Conservation (phyloP, 306 rosid species). For the Dalbergia oliveri region DNA sequence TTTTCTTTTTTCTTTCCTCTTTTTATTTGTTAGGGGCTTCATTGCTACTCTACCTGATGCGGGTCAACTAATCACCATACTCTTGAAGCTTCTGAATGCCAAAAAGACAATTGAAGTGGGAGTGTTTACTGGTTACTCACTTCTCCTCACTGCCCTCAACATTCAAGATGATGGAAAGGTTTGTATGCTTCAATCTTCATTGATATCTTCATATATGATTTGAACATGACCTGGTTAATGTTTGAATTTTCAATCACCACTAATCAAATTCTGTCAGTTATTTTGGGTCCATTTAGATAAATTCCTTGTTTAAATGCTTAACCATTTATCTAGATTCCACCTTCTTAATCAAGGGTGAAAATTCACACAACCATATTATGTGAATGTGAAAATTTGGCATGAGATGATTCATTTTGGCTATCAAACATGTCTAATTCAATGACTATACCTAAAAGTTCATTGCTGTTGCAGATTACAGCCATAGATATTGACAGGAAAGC, state of each 20-base stretch:
- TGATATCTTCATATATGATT: background rate
- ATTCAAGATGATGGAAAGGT: constrained; percentile 55
- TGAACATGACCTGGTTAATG: no score
- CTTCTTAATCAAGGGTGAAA: no score
- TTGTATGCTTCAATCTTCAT: background rate
- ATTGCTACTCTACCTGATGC: constrained; percentile 50
- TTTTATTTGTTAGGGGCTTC: constrained; percentile 29
- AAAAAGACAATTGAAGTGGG: constrained; percentile 59
- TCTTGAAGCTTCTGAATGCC: constrained; percentile 50
- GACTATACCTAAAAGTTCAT: background rate
- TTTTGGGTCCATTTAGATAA: no score
- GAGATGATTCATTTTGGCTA: no score
- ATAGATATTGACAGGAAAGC: constrained; percentile 57
- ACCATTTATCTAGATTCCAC: no score
- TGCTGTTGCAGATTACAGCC: constrained; percentile 60
- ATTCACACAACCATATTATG: no score
- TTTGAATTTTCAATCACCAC: no score
- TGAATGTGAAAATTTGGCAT: no score
- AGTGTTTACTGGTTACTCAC: constrained; percentile 62
- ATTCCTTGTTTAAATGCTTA: no score
- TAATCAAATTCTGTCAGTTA: no score
- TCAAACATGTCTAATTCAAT: background rate
- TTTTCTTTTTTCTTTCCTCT: no score
- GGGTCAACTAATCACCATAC: constrained; percentile 54
- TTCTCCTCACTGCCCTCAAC: constrained; percentile 61